Conservation (phyloP, 1,284 basidiomycete genomes). For the Ganoderma meredithae region DNA sequence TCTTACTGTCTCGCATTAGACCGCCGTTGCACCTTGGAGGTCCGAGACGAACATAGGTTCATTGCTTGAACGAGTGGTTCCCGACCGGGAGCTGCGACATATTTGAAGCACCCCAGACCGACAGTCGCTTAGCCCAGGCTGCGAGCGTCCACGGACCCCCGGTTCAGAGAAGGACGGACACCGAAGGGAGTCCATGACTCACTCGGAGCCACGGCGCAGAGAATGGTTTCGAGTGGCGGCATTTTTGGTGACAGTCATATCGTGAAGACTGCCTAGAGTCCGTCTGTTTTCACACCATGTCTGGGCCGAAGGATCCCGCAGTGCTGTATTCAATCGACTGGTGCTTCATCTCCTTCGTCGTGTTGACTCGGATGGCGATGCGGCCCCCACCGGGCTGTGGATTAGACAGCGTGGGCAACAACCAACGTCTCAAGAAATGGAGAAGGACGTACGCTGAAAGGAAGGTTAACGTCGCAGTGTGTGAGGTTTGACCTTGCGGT, state of each 20-base stretch:
- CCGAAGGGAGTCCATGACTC: not conserved
- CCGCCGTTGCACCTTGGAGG: too few relatives aligned
- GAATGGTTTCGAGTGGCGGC: not conserved
- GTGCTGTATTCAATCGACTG: not conserved
- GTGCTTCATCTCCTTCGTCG: not conserved
- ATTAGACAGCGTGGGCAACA: not conserved
- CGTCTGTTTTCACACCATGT: not conserved
- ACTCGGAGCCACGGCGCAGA: not conserved
- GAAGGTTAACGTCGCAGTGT: slow-evolving; percentile 11
- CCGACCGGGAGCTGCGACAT: not conserved
- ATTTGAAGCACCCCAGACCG: not conserved
- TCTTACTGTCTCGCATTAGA: not conserved
- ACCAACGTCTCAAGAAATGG: not conserved
- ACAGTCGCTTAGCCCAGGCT: not conserved
- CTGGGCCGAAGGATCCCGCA: not conserved
- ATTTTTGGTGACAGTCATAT: not conserved
- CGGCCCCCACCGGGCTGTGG: not conserved
- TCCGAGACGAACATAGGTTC: not conserved
- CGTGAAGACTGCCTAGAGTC: not conserved
- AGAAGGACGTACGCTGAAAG: not conserved
- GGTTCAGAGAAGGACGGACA: not conserved
- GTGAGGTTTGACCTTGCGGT: slow-evolving; percentile 17
- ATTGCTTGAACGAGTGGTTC: not conserved
- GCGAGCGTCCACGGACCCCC: not conserved
- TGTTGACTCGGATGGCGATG: slow-evolving; percentile 2